phyloP scores from a whole-genome alignment of 2,329 filamentous ascomycete genomes.

The Penicillium aurantiogriseum region DNA sequence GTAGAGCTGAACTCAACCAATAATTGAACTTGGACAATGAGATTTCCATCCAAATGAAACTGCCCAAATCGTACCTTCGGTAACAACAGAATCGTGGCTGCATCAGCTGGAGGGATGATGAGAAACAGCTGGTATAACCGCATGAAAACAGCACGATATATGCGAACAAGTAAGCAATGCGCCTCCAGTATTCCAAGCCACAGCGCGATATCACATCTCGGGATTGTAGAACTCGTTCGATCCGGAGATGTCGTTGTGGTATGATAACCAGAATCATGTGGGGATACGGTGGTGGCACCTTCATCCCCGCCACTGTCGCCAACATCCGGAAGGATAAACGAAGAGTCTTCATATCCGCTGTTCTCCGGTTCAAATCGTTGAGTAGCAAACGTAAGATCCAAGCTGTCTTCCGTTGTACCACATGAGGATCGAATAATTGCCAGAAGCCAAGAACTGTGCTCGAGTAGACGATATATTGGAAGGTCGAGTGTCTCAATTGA shows the following conservation, averaged over 20 bases:
- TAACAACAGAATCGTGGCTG: slow-evolving; percentile 10
- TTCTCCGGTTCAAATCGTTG: background rate
- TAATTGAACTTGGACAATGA: slow-evolving; percentile 10
- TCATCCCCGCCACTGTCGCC: background rate
- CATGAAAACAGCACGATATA: slow-evolving; percentile 18
- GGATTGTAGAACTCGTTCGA: background rate
- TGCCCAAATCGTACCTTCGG: slow-evolving; percentile 12
- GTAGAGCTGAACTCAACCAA: slow-evolving; percentile 15
- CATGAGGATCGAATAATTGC: slow-evolving; percentile 9
- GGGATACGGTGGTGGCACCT: slow-evolving; percentile 2
- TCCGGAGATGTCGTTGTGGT: slow-evolving; percentile 4
- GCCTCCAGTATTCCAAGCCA: slow-evolving; percentile 16
- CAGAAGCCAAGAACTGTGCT: slow-evolving; percentile 17
- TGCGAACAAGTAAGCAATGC: slow-evolving; percentile 15
- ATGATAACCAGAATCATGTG: slow-evolving; percentile 14
- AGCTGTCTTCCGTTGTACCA: background rate
- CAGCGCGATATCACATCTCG: slow-evolving; percentile 4
- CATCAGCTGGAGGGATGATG: slow-evolving; percentile 14
- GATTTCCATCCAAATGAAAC: slow-evolving; percentile 9
- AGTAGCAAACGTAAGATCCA: background rate
- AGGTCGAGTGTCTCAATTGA: slow-evolving; percentile 11
- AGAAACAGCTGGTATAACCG: slow-evolving; percentile 20
- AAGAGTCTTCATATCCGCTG: background rate
- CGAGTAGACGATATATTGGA: slow-evolving; percentile 18
- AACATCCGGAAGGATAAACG: background rate